These are phyloP conservation scores for Xylaria curta DNA, from an alignment of 495 filamentous ascomycete species.

Conservation along the genomic window DNA sequence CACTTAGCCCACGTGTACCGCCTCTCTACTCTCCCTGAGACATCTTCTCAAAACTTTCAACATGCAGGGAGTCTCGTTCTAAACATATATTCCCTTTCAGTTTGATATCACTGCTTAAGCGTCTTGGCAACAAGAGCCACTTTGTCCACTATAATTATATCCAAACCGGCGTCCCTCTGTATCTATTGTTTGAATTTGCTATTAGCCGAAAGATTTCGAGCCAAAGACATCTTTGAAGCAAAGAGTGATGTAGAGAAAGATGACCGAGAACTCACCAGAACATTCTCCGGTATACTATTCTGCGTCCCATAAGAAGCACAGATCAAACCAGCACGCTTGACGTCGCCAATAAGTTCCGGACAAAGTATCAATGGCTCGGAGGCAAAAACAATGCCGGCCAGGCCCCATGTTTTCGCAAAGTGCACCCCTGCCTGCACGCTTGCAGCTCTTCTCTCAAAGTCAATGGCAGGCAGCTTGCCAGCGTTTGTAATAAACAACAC, in stretches of 20 bases:
- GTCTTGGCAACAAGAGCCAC: slow-evolving; percentile 13
- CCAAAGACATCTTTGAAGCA: background rate
- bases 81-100: too few species aligned
- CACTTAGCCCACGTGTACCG: too few species aligned
- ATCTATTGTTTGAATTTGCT: background rate
- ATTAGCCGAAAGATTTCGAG: background rate
- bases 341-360: slow-evolving; percentile 43
- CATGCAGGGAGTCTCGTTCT: too few species aligned
- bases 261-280: slow-evolving; percentile 29
- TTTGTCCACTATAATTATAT: slow-evolving; percentile 14
- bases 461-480: slow-evolving; percentile 39
- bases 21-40: too few species aligned
- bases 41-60: too few species aligned
- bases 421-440: slow-evolving; percentile 47
- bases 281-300: slow-evolving; percentile 43
- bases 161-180: slow-evolving; percentile 15
- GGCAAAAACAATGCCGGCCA: slow-evolving; percentile 45
- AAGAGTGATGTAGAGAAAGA: background rate
- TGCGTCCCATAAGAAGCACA: slow-evolving; percentile 42
- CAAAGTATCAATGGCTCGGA: slow-evolving; percentile 45
- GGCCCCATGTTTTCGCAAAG: slow-evolving; percentile 47
- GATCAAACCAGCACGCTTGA: slow-evolving; percentile 39
- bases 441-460: slow-evolving; percentile 37
- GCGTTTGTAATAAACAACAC: slow-evolving; percentile 52
- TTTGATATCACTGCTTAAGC: background rate